These are phyloP conservation scores for Zygosaccharomyces pseudobailii DNA, from an alignment of 1,139 yeast genomes.

Conservation along the genomic window DNA sequence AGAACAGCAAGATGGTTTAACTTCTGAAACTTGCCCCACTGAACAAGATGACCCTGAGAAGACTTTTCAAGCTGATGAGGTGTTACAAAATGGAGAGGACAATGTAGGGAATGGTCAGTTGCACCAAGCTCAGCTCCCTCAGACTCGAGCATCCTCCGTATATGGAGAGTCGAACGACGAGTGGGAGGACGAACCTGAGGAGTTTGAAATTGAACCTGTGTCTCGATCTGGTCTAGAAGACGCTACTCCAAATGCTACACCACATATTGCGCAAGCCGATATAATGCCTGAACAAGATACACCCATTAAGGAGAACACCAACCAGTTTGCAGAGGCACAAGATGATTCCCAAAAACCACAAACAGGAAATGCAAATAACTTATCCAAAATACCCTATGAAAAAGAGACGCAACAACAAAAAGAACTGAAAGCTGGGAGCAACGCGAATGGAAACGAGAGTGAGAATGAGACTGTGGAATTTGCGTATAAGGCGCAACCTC, in stretches of 20 bases:
- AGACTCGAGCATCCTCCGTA: background rate
- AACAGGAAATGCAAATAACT: background rate
- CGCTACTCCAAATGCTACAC: background rate
- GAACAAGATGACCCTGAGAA: background rate
- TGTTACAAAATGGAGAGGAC: background rate
- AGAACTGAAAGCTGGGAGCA: background rate
- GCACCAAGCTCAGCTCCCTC: background rate
- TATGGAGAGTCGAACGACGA: background rate
- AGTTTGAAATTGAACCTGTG: background rate
- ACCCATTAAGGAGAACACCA: background rate
- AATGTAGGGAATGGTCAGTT: background rate
- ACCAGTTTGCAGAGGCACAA: background rate
- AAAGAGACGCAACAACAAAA: background rate
- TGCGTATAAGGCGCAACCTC: background rate
- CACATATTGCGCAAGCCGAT: background rate
- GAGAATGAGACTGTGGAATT: background rate
- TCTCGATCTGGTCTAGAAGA: background rate
- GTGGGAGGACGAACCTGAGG: conserved; percentile 3
- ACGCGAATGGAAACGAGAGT: background rate
- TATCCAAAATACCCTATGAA: background rate
- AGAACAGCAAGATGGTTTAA: background rate
- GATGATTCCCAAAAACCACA: background rate
- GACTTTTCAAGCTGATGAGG: background rate
- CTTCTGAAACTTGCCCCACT: background rate
- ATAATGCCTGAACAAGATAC: background rate